phyloP scores from a whole-genome alignment of 2,329 filamentous ascomycete genomes.

The Ophiostoma sp. region DNA sequence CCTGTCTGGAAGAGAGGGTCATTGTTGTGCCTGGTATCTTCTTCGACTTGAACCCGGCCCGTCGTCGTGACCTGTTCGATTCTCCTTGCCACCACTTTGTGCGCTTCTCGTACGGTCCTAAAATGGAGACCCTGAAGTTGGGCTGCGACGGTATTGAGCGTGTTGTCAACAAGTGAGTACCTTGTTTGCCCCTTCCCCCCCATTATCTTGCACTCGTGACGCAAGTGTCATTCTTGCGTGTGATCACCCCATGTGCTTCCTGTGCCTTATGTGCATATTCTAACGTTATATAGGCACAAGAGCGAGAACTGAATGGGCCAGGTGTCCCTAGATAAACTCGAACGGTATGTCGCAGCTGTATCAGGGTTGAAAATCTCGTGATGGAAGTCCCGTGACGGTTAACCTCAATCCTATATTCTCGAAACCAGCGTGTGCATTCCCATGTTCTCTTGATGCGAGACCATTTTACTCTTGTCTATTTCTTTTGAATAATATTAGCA shows the following conservation, averaged over 20 bases:
- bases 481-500: background rate
- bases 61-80: constrained; percentile 86
- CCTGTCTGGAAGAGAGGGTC: constrained; percentile 86
- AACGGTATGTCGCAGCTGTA: background rate
- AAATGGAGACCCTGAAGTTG: constrained; percentile 69
- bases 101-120: constrained; percentile 76
- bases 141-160: constrained; percentile 81
- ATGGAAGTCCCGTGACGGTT: background rate
- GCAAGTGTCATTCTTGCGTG: too few relatives aligned
- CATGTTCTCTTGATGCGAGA: background rate
- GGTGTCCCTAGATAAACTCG: background rate
- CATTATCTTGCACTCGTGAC: too few relatives aligned
- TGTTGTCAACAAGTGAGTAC: constrained; percentile 61
- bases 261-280: background rate
- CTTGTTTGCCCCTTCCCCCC: background rate
- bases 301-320: background rate
- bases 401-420: background rate
- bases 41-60: constrained; percentile 90
- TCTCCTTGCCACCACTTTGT: constrained; percentile 91
- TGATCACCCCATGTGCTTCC: too few relatives aligned
- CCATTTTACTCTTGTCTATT: background rate
- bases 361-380: too few relatives aligned
- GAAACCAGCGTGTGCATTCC: background rate
- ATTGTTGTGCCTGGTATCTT: constrained; percentile 97
- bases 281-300: constrained; percentile 13